These are phyloP conservation scores for Boletus mariae DNA, from an alignment of 1,284 basidiomycete species.

Conservation along the genomic window DNA sequence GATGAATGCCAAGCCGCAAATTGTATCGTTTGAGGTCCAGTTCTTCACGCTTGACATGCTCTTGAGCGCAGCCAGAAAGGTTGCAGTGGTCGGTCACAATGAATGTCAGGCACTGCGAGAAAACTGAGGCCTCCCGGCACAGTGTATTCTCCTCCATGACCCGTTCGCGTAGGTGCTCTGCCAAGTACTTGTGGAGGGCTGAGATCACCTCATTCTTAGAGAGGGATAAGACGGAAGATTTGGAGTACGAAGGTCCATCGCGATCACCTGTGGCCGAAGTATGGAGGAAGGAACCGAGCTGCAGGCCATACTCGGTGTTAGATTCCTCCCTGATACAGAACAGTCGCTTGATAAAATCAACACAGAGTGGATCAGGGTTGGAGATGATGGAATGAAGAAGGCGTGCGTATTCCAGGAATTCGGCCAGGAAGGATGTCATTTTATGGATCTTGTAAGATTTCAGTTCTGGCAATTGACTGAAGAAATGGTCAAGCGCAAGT, in stretches of 20 bases:
- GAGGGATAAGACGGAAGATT: background rate
- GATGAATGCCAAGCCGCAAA: constrained; percentile 38
- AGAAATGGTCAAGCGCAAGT: constrained; percentile 27
- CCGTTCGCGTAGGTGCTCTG: constrained; percentile 27
- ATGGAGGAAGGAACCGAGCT: constrained; percentile 32
- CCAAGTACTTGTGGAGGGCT: constrained; percentile 24
- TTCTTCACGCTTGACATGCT: constrained; percentile 32
- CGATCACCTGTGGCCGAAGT: constrained; percentile 6
- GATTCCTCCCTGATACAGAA: constrained; percentile 37
- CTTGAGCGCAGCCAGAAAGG: constrained; percentile 34
- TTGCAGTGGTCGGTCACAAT: constrained; percentile 37
- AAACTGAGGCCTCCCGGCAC: constrained; percentile 31
- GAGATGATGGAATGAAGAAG: constrained; percentile 33
- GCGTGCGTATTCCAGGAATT: constrained; percentile 37
- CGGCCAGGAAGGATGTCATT: constrained; percentile 30
- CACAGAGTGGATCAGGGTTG: constrained; percentile 25
- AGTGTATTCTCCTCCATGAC: constrained; percentile 36
- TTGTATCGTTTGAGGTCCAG: constrained; percentile 37
- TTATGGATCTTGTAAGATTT: constrained; percentile 12
- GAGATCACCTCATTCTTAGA: constrained; percentile 8
- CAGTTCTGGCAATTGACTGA: constrained; percentile 13
- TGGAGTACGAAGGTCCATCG: background rate
- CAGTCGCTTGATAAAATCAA: constrained; percentile 31
- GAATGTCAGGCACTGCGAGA: constrained; percentile 41
- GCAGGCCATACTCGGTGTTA: constrained; percentile 29